Percentiles rank a stretch among this genome's conserved stretches.
Evolutionary conservation across 345 rosid species (phyloP).

Genomic region (Lepidium africanum): DNA sequence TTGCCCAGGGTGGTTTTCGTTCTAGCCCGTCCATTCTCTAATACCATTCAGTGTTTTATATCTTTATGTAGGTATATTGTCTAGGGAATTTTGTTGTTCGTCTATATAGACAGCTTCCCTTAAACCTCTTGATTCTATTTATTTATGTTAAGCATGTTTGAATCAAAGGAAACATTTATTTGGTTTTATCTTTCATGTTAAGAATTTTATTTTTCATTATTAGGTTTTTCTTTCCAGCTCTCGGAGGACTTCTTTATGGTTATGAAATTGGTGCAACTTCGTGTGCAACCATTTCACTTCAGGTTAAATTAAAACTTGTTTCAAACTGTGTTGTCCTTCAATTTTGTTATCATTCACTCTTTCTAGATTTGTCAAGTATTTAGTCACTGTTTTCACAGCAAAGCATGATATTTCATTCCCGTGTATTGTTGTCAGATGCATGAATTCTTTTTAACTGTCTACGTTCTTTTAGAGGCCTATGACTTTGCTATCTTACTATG

Average conservation of each 20-base stretch:
- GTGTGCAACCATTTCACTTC: slow-evolving; percentile 77
- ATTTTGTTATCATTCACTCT: not conserved
- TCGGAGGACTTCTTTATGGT: slow-evolving; percentile 92
- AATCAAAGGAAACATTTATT: not conserved
- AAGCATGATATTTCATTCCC: not conserved
- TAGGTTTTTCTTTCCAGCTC: slow-evolving; percentile 94
- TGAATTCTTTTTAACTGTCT: not conserved
- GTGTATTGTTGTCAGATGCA: not conserved
- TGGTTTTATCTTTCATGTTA: not conserved
- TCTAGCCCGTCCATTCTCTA: not conserved
- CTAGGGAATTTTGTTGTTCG: not conserved
- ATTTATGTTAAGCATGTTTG: not conserved
- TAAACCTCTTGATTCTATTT: not conserved
- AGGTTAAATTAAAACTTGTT: slow-evolving; percentile 36
- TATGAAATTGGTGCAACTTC: slow-evolving; percentile 95
- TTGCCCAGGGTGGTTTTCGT: not conserved
- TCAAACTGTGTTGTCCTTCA: not conserved
- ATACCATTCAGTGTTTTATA: not conserved
- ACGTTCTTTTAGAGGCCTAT: not conserved
- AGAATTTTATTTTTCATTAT: slow-evolving; percentile 19
- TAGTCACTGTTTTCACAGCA: not conserved
- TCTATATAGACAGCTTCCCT: not conserved
- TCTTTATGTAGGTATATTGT: not conserved
- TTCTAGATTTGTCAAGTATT: not conserved
- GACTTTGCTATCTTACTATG: not conserved